Base-by-base conservation (phyloP, 2,329 filamentous ascomycete species). In the Phialophora expanda region DNA sequence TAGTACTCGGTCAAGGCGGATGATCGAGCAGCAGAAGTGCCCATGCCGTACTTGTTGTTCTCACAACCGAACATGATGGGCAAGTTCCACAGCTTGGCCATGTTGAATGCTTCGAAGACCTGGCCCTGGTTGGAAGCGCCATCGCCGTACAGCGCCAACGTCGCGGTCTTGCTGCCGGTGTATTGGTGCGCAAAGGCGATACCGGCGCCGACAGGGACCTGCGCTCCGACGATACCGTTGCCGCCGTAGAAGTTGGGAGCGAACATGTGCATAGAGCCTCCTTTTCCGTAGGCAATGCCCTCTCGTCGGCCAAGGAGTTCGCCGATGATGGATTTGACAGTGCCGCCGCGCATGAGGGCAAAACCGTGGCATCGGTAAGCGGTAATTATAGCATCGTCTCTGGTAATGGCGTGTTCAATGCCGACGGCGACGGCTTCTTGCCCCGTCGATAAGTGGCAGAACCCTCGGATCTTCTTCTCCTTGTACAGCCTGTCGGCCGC, bases 21-120 rank as follows among this genome's bases (percentile, higher is more conserved):
- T 68, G 95, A 93, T 76, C 95, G 93, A 82, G 90, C 90, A 73
- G 95, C 94, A 68, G 95, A 91, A 70, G 95, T 99, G 83, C 95
- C 95, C 95, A 99, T 99, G 81, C 95, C 95, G 80, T 99, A 99
- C 84, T 99, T 99, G 90, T 99, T 99, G 88, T 99, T 99, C 86
- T 99, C 95, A 81, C 95, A 99, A 74, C 92, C 93, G 78, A 99
- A 99, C 73, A 99, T 90, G 73, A 93, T 88, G 62, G 95, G 95
- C 56, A 99, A 85, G 75, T 95, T 93, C 95, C 95, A 99, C 73
- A 99, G 89, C 87, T 98, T 98, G 70, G 95, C 95, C 95, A 99
- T 99, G 89, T 99, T 99, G 88, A 96, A 99, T 69, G 95, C 93
- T 86, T 99, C 95, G 76, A 99, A 99, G 75, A 99, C 95, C 83